phyloP scores from a whole-genome alignment of 805 yeast genomes.

The Starmerella gropengiesseri region DNA sequence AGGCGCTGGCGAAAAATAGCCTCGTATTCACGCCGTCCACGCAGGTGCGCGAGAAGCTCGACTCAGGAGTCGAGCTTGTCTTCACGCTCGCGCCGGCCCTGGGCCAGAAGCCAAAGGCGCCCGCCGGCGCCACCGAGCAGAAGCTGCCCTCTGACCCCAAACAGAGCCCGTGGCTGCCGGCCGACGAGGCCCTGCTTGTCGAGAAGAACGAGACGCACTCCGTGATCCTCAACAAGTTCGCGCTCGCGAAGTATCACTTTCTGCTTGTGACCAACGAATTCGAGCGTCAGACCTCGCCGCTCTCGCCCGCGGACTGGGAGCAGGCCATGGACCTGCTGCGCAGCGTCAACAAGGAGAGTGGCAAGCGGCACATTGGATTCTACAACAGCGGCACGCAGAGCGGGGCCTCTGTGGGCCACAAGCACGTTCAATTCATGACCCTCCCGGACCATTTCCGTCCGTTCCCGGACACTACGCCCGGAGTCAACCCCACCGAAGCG shows the following conservation, averaged over 20 bases:
- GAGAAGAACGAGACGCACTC: conserved; percentile 43
- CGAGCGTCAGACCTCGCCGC: conserved; percentile 58
- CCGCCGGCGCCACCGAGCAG: conserved; percentile 2
- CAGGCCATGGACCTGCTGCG: conserved; percentile 47
- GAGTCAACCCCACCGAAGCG: conserved; percentile 30
- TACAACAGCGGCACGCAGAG: conserved; percentile 79
- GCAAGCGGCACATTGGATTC: conserved; percentile 59
- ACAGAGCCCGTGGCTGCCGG: conserved; percentile 63
- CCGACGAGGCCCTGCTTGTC: conserved; percentile 66
- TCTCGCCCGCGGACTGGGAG: conserved; percentile 58
- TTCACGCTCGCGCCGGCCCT: conserved; percentile 32
- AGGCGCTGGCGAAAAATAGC: conserved; percentile 39
- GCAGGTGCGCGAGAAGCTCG: conserved; percentile 27
- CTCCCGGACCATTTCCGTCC: conserved; percentile 50
- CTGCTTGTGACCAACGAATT: conserved; percentile 67
- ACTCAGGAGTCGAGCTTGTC: conserved; percentile 28
- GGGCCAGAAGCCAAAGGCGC: conserved; percentile 28
- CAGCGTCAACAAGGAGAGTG: conserved; percentile 36
- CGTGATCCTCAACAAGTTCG: conserved; percentile 75
- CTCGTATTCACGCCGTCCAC: conserved; percentile 45
- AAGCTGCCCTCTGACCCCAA: conserved; percentile 5
- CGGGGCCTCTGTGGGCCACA: conserved; percentile 93
- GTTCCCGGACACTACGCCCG: conserved; percentile 43
- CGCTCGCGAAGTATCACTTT: conserved; percentile 69
- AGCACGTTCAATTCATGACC: conserved; percentile 77